These are phyloP conservation scores for Russula sp. DNA, from an alignment of 768 basidiomycete species.

Conservation along the genomic window DNA sequence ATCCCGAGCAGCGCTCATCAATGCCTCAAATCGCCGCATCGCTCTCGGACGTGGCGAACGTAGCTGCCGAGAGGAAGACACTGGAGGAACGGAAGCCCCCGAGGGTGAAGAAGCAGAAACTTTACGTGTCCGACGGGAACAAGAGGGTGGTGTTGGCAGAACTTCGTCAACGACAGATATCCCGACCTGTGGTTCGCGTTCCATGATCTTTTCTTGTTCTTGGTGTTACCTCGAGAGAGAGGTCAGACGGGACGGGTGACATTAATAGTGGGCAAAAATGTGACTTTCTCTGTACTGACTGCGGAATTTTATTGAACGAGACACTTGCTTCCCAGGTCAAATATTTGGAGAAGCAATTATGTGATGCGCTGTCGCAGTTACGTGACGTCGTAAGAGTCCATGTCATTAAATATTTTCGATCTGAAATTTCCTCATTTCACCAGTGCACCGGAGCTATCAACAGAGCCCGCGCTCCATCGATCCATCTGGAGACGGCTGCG, in stretches of 20 bases:
- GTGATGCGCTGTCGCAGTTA: conserved; percentile 82
- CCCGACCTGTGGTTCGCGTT: too few species aligned
- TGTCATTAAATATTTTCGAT: not conserved
- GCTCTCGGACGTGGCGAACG: not conserved
- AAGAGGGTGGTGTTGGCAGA: too few species aligned
- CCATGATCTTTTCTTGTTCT: too few species aligned
- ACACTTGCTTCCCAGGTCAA: conserved; percentile 54
- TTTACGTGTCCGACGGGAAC: too few species aligned
- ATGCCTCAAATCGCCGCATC: not conserved
- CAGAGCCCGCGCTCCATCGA: too few species aligned
- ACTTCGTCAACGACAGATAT: too few species aligned
- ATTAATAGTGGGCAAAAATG: conserved; percentile 92
- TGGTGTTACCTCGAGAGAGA: too few species aligned
- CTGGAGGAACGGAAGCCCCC: too few species aligned
- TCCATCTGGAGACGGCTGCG: not conserved
- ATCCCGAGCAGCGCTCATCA: not conserved
- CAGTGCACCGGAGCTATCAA: conserved; percentile 37
- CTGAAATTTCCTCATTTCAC: not conserved
- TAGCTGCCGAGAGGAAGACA: too few species aligned
- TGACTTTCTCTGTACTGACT: conserved; percentile 32
- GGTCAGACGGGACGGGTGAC: too few species aligned
- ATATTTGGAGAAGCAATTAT: conserved; percentile 91
- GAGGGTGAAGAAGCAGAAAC: too few species aligned
- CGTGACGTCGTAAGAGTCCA: conserved; percentile 75
- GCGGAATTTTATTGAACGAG: not conserved